phyloP scores from a whole-genome alignment of 225 moss, liverwort and hornwort genomes.

The Antitrichia curtipendula region DNA sequence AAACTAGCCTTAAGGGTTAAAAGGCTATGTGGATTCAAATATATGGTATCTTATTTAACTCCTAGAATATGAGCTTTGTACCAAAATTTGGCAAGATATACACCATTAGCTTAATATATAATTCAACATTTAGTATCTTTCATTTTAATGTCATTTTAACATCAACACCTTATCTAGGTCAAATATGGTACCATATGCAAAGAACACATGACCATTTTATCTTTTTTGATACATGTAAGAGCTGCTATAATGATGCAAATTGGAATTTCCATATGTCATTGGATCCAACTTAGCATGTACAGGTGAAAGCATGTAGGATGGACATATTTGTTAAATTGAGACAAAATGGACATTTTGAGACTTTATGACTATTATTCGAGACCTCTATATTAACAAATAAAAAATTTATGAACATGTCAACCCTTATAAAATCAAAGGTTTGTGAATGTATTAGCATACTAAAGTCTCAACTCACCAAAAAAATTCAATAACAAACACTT shows the following conservation, averaged over 20 bases:
- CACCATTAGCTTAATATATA: no score
- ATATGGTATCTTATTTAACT: neutral
- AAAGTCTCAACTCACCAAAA: no score
- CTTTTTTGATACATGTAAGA: neutral
- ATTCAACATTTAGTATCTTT: neutral
- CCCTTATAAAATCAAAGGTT: no score
- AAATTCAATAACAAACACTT: no score
- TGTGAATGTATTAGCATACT: no score
- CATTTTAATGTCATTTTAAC: no score
- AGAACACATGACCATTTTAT: neutral
- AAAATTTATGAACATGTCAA: no score
- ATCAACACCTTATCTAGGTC: neutral
- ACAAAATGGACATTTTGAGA: no score
- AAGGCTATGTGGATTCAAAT: fast-evolving
- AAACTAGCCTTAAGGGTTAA: fast-evolving
- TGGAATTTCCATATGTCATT: neutral
- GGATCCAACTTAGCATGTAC: fast-evolving
- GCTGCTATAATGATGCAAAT: neutral
- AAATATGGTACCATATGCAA: fast-evolving
- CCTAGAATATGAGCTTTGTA: neutral
- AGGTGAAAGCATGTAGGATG: no score
- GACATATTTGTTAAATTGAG: no score
- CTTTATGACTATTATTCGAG: no score
- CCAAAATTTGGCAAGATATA: neutral
- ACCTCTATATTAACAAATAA: no score